These are phyloP conservation scores for Hirsutella minnesotensis DNA, from an alignment of 2,329 filamentous ascomycete genomes.

Conservation along the genomic window DNA sequence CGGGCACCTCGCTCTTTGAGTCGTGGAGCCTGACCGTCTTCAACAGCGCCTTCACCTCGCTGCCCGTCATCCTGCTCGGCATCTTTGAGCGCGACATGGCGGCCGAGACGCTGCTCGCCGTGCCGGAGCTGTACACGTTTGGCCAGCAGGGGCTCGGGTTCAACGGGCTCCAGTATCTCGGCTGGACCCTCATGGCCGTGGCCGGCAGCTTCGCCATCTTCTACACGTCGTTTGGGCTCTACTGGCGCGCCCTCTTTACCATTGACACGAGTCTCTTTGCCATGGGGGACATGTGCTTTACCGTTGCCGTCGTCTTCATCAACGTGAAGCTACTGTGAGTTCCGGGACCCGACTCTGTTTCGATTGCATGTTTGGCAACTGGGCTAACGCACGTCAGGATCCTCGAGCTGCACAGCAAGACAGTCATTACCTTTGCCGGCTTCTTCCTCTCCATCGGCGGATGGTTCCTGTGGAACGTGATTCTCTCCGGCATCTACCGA, in stretches of 20 bases:
- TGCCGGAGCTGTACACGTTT: constrained; percentile 80
- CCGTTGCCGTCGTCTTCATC: constrained; percentile 59
- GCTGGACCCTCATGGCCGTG: constrained; percentile 64
- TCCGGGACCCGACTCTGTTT: no score
- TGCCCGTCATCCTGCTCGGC: constrained; percentile 79
- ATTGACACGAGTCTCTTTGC: constrained; percentile 60
- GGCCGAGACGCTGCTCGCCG: constrained; percentile 76
- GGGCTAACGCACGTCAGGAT: constrained; percentile 27
- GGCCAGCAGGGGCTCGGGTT: constrained; percentile 64
- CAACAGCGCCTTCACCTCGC: constrained; percentile 86
- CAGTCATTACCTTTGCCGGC: constrained; percentile 45
- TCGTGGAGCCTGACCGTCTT: constrained; percentile 79
- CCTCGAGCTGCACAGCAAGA: constrained; percentile 69
- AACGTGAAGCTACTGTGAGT: constrained; percentile 64
- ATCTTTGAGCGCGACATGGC: constrained; percentile 85
- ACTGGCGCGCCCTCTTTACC: constrained; percentile 27
- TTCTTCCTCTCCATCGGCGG: constrained; percentile 50
- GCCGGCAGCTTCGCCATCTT: constrained; percentile 61
- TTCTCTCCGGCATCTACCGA: constrained; percentile 54
- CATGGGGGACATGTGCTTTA: constrained; percentile 61
- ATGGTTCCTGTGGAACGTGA: constrained; percentile 64
- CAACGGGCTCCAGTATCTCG: constrained; percentile 60
- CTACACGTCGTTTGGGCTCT: constrained; percentile 45
- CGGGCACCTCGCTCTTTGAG: constrained; percentile 84
- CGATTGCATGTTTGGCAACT: no score